Evolutionary conservation across 768 basidiomycete species (phyloP).

Genomic region (Podaxis rugospora): DNA sequence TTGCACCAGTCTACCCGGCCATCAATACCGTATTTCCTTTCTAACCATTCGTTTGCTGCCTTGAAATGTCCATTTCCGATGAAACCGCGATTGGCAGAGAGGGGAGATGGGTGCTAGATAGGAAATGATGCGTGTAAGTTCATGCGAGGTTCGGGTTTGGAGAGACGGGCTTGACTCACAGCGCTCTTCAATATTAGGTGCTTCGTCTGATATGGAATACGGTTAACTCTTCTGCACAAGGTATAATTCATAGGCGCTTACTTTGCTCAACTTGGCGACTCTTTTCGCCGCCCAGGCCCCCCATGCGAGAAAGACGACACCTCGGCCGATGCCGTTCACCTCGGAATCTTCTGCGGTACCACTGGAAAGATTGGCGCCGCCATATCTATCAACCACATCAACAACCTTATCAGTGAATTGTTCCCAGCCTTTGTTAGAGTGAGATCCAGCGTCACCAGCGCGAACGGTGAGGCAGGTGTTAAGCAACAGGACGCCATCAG

Average conservation of each 20-base stretch:
- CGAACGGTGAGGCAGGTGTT: constrained; percentile 92
- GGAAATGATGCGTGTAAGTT: constrained; percentile 7
- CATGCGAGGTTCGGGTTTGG: neutral
- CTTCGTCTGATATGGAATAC: constrained; percentile 48
- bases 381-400: constrained; percentile 71
- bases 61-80: constrained; percentile 88
- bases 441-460: constrained; percentile 71
- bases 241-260: constrained; percentile 22
- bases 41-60: constrained; percentile 84
- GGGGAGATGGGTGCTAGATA: constrained; percentile 78
- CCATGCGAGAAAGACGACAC: constrained; percentile 84
- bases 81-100: constrained; percentile 76
- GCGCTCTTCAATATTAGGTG: constrained; percentile 77
- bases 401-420: constrained; percentile 80
- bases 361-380: constrained; percentile 59
- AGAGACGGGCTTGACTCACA: constrained; percentile 38
- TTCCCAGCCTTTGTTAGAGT: constrained; percentile 88
- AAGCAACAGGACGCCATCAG: constrained; percentile 83
- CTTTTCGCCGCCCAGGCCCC: constrained; percentile 84
- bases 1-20: constrained; percentile 71
- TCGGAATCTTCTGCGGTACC: constrained; percentile 13
- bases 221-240: neutral
- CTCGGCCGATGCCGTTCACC: constrained; percentile 55
- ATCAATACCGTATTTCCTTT: constrained; percentile 67
- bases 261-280: constrained; percentile 72